These are phyloP conservation scores for Wallacemonas sp. DNA, from an alignment of 208 protist genomes.

Conservation along the genomic window DNA sequence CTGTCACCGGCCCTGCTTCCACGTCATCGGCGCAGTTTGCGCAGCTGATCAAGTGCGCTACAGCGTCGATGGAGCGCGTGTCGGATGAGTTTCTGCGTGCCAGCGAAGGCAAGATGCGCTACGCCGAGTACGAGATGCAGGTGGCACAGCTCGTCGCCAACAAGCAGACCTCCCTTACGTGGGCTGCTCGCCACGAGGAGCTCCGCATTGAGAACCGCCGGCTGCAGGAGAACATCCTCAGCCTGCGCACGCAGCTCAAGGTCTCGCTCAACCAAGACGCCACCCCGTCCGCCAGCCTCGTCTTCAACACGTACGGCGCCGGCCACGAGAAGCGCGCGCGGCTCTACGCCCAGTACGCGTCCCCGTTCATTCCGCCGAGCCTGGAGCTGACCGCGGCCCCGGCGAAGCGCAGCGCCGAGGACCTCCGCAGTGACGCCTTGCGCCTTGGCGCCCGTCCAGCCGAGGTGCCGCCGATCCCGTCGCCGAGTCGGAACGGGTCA, in stretches of 20 bases:
- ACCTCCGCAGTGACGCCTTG: constrained; percentile 51
- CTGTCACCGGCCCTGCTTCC: not conserved
- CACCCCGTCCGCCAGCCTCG: constrained; percentile 13
- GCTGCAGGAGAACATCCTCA: constrained; percentile 44
- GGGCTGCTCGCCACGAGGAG: constrained; percentile 42
- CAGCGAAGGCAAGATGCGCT: constrained; percentile 19
- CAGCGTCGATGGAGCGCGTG: constrained; percentile 7
- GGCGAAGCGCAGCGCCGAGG: constrained; percentile 24
- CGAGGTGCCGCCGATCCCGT: not conserved
- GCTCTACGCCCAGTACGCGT: constrained; percentile 51
- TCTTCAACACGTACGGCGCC: constrained; percentile 14
- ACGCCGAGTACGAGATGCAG: constrained; percentile 40
- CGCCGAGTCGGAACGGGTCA: not conserved
- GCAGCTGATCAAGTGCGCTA: not conserved
- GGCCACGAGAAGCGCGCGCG: constrained; percentile 20
- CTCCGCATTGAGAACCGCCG: constrained; percentile 43
- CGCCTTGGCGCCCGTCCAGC: constrained; percentile 47
- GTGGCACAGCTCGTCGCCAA: constrained; percentile 35
- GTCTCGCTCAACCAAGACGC: constrained; percentile 5
- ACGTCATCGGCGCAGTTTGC: not conserved
- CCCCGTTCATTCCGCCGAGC: constrained; percentile 53
- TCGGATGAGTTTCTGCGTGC: constrained; percentile 21
- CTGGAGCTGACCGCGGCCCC: not conserved
- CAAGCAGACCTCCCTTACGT: constrained; percentile 29
- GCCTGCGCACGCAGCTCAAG: constrained; percentile 22